Conservation (phyloP, 202 grass and related monocot species). For the Cymbopogon flexuosus region DNA sequence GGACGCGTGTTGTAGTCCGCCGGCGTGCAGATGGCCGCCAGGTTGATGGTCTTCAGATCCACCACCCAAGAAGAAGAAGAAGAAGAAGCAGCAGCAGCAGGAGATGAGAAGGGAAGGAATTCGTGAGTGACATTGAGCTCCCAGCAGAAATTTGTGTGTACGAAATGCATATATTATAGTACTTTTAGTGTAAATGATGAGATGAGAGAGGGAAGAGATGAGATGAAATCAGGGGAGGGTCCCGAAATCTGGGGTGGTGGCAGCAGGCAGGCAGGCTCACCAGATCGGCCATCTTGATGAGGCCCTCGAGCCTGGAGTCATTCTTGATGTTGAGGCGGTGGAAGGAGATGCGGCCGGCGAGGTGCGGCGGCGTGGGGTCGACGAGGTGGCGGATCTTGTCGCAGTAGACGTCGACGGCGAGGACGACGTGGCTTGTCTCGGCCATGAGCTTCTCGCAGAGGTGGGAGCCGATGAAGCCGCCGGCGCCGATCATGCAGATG, state of each 20-base stretch:
- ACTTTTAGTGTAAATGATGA: background rate
- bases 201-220: background rate
- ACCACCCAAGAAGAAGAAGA: background rate
- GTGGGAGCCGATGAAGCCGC: constrained; percentile 96
- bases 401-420: constrained; percentile 87
- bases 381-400: constrained; percentile 99
- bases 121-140: background rate
- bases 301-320: constrained; percentile 83
- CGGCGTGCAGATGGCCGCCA: constrained; percentile 95
- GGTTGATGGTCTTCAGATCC: constrained; percentile 77
- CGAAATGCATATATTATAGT: background rate
- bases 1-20: constrained; percentile 95
- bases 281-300: constrained; percentile 96
- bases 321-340: constrained; percentile 99
- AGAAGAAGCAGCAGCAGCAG: background rate
- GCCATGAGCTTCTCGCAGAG: constrained; percentile 96
- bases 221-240: background rate
- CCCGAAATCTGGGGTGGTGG: background rate
- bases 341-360: constrained; percentile 68
- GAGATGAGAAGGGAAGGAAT: background rate
- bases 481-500: constrained; percentile 96
- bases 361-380: constrained; percentile 50
- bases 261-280: constrained; percentile 22
- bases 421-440: constrained; percentile 64
- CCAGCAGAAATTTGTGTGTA: background rate